Conservation (phyloP, 2,329 filamentous ascomycete genomes). For the Pseudogymnoascus sp. region DNA sequence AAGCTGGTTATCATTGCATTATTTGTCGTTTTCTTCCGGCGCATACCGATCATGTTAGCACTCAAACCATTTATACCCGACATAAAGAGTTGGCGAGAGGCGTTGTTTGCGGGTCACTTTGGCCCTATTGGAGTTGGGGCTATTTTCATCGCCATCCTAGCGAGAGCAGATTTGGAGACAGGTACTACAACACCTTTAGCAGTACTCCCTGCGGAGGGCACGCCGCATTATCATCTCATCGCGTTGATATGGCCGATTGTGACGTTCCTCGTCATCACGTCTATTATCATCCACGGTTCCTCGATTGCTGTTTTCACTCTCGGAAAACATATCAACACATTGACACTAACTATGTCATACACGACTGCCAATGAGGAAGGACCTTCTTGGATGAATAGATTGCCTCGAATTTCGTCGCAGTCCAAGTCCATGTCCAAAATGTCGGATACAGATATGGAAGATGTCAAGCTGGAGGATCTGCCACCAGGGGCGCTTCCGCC, state of each 20-base stretch:
- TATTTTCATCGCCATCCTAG: conserved; percentile 89
- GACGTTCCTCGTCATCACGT: conserved; percentile 86
- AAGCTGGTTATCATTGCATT: conserved; percentile 87
- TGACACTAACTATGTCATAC: conserved; percentile 93
- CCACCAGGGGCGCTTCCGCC: conserved; percentile 66
- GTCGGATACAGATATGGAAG: conserved; percentile 67
- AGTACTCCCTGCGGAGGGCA: conserved; percentile 44
- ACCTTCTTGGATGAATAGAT: conserved; percentile 87
- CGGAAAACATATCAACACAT: conserved; percentile 94
- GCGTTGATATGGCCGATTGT: conserved; percentile 92
- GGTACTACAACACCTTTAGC: conserved; percentile 63
- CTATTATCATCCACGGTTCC: conserved; percentile 94
- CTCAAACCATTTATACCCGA: conserved; percentile 92
- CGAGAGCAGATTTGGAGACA: conserved; percentile 81
- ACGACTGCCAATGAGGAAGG: conserved; percentile 83
- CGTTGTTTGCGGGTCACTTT: conserved; percentile 93
- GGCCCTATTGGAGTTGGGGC: conserved; percentile 95
- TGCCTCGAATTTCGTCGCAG: conserved; percentile 61
- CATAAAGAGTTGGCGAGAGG: conserved; percentile 96
- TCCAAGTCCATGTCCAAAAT: conserved; percentile 78
- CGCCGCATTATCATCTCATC: conserved; percentile 60
- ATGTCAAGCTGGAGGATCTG: conserved; percentile 50
- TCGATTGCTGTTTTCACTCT: conserved; percentile 96
- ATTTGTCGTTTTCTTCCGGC: conserved; percentile 88
- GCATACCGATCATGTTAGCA: conserved; percentile 87